Evolutionary conservation across 2,329 filamentous ascomycete species (phyloP), one percentile per base, ranked within the genome.

Genomic region (Paraphaeosphaeria minitans): DNA sequence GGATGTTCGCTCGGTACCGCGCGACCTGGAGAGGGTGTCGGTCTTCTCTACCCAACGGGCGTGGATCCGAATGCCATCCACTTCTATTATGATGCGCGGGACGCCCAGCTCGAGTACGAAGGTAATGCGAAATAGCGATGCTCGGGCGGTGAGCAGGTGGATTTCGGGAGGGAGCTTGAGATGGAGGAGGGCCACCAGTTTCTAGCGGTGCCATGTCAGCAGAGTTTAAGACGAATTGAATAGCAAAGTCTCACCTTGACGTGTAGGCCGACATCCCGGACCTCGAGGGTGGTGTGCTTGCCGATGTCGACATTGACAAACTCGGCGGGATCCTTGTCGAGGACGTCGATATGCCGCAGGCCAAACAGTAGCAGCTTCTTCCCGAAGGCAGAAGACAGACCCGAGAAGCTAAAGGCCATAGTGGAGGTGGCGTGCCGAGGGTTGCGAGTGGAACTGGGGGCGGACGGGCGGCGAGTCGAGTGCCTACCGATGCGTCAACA

Each of bases 331-430:
- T 96, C 90, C 57, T 92, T 90, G 71, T 98, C 95, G 59, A 99
- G 86, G 56, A 97, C 83, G 67, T 96, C 93, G 59, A 97, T 83
- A 58, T 89, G 88, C 24, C 90, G 89, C 43, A 99, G 82, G 51
- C 89, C 92, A 81, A 95, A 97, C 66, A 92, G 89, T 65, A 98
- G 85, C 69, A 98, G 84, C 76, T 90, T 88, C 84, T 95, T 96
- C 80, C 93, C 91, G 82, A 96, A 81, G 67, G 83, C 92, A 67
- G 87, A 91, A 63, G 92, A 88, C 71, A 95, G 85, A 74, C 91
- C 66, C 24, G 71, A 68, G 85, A 88, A 69, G 10, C 21, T 42
- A 64, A 76, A 77, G 55, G 89, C 87, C 90, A 93, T 93, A 76
- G 67, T 73, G 22, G 41, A 41, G 33, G 57, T 35, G 58, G 27